Percentiles rank a stretch among this genome's conserved stretches.
Evolutionary conservation across 2,329 filamentous ascomycete genomes (phyloP).

Genomic region (Cercospora brassicicola): DNA sequence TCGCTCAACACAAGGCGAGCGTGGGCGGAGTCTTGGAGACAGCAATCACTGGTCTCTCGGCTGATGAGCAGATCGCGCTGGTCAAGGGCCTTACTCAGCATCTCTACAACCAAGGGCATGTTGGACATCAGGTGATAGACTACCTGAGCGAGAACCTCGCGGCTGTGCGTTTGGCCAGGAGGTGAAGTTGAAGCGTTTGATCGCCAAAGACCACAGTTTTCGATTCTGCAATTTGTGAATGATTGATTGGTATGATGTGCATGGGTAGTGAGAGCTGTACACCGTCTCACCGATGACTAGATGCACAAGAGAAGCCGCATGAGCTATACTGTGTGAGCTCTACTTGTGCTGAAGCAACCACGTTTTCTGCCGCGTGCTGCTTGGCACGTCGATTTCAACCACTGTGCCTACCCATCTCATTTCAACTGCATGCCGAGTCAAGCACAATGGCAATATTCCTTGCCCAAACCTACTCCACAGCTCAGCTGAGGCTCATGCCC

Average conservation of each 20-base stretch:
- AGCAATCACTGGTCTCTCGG: conserved; percentile 82
- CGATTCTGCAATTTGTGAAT: neutral
- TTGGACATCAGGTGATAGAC: conserved; percentile 54
- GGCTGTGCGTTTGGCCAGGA: conserved; percentile 4
- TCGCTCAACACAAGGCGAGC: conserved; percentile 80
- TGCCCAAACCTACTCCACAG: neutral
- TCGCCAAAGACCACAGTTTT: conserved; percentile 6
- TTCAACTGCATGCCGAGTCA: neutral
- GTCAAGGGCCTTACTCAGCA: conserved; percentile 63
- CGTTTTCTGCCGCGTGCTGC: neutral
- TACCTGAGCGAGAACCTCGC: conserved; percentile 37
- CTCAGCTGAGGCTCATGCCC: conserved; percentile 6
- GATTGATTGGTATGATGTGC: neutral
- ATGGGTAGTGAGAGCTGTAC: conserved; percentile 1
- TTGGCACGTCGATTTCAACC: neutral
- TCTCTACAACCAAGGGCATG: conserved; percentile 62
- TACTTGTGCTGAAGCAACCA: neutral
- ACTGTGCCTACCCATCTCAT: neutral
- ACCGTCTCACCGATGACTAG: neutral
- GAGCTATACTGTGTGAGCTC: neutral
- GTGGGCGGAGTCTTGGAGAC: conserved; percentile 86
- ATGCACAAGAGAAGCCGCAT: neutral
- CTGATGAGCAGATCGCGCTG: conserved; percentile 85
- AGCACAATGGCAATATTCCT: neutral
- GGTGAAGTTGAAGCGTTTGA: neutral